Evolutionary conservation across 2,329 filamentous ascomycete genomes (phyloP), one percentile per base, ranked within the genome.

Genomic region (Pseudocercospora vitis): DNA sequence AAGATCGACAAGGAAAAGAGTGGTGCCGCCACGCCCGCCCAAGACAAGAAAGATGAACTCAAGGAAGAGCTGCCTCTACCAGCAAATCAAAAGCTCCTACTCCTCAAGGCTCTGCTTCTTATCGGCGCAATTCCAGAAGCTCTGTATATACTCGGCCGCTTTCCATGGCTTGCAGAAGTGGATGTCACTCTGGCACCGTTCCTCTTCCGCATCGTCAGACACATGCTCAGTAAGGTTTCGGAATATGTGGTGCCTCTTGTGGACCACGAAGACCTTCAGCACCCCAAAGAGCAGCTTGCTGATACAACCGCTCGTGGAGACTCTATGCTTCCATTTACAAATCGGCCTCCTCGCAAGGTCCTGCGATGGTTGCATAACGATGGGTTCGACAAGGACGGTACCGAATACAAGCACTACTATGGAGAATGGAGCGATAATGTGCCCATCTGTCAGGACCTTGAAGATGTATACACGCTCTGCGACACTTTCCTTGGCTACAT

Each of bases 351-450:
- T n/a, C 83, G 83, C 62, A 87, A 87, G 65, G 79, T 83, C 12
- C 77, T 94, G 59, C 83, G 88, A 57, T 96, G 92, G 92, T 88
- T 91, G 3, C 86, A 87, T 63, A 83, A 90, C 4, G 91, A 96
- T 63, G 85, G 83, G 61, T 80, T 80, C 59, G 89, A 94, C 65
- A 84, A 83, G 21, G 85, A 86, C 16, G 80, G 81, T n/a, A 82
- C 77, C 9, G 79, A 88, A 48, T 97, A 96, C 70, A 84, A 88
- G 28, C 97, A 95, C 69, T 99, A 99, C 71, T 96, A 94, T 85
- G 91, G 96, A 55, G 94, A 97, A 63, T 99, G 94, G 94, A 81
- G 85, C 2, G 92, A 97, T 71, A 95, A 94, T 59, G 80, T 99
- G 40, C 95, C 94, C 0, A 76, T 96, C 16, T 99, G 94, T 67